Evolutionary conservation across 2,329 filamentous ascomycete species (phyloP).

Genomic region (Geosmithia morbida): DNA sequence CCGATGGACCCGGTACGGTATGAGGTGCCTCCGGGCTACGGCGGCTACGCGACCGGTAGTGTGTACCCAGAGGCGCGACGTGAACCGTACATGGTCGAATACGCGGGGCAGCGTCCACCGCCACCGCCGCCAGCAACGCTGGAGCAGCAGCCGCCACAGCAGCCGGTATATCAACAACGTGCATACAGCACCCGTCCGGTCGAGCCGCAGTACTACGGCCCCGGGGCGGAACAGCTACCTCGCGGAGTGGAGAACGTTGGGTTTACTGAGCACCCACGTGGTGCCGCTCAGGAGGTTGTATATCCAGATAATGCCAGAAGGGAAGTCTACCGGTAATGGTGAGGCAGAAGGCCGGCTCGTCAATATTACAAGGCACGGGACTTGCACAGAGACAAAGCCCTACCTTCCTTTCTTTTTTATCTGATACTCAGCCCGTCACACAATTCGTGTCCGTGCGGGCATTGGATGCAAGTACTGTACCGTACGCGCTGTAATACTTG

Average conservation of each 20-base stretch:
- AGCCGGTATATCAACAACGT: too few relatives aligned
- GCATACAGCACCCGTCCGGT: constrained; percentile 2
- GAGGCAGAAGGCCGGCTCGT: not conserved
- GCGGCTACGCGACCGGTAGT: constrained; percentile 12
- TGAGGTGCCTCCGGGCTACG: constrained; percentile 25
- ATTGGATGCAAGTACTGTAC: not conserved
- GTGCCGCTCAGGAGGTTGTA: constrained; percentile 25
- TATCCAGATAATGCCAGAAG: constrained; percentile 26
- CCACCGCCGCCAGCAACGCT: constrained; percentile 1
- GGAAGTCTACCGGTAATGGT: constrained; percentile 17
- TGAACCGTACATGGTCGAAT: constrained; percentile 17
- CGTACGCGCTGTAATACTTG: not conserved
- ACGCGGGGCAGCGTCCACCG: constrained; percentile 2
- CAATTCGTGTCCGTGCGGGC: not conserved
- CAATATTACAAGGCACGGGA: not conserved
- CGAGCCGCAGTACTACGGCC: constrained; percentile 11
- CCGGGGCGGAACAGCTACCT: constrained; percentile 14
- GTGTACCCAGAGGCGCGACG: constrained; percentile 13
- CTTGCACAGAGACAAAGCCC: not conserved
- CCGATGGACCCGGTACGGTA: constrained; percentile 28
- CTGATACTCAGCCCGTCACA: not conserved
- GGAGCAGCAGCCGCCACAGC: not conserved
- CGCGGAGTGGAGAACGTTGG: constrained; percentile 20
- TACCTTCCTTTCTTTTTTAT: not conserved
- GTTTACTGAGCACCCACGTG: constrained; percentile 28